Conservation (phyloP, 2,329 filamentous ascomycete genomes). For the Alternaria solani region DNA sequence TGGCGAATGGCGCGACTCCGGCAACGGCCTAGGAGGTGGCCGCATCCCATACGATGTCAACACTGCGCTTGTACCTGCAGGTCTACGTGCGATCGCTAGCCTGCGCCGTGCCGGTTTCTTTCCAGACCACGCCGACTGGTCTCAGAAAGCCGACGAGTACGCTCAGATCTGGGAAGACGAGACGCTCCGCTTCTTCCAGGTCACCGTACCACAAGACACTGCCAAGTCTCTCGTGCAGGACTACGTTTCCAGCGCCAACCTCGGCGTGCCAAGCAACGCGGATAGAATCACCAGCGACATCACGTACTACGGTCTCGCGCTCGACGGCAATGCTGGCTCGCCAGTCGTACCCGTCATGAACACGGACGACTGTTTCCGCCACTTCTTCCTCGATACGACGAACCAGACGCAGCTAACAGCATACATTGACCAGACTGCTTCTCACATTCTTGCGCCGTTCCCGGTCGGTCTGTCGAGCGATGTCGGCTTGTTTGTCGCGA, state of each 20-base stretch:
- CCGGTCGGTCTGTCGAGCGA: conserved; percentile 66
- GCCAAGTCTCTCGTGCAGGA: conserved; percentile 58
- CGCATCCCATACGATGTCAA: conserved; percentile 73
- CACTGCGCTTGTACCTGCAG: conserved; percentile 68
- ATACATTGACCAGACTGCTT: conserved; percentile 66
- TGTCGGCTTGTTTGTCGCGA: conserved; percentile 67
- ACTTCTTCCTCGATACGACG: conserved; percentile 68
- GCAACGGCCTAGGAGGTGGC: conserved; percentile 67
- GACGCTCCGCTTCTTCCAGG: conserved; percentile 66
- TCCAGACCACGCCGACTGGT: conserved; percentile 59
- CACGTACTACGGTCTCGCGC: conserved; percentile 64
- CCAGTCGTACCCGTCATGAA: conserved; percentile 66
- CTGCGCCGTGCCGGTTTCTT: conserved; percentile 63
- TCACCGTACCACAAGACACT: conserved; percentile 52
- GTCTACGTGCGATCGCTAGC: conserved; percentile 64
- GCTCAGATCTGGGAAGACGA: conserved; percentile 70
- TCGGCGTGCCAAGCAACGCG: conserved; percentile 56
- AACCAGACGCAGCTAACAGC: conserved; percentile 64
- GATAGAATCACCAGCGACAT: conserved; percentile 56
- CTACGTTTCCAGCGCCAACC: conserved; percentile 57
- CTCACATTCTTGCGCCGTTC: conserved; percentile 65
- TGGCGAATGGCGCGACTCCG: conserved; percentile 70
- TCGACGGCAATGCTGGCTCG: conserved; percentile 59
- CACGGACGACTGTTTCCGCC: conserved; percentile 70
- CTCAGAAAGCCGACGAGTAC: conserved; percentile 50